Base-by-base conservation (phyloP, 129 eudicot genomes). In the Logfia minima region DNA sequence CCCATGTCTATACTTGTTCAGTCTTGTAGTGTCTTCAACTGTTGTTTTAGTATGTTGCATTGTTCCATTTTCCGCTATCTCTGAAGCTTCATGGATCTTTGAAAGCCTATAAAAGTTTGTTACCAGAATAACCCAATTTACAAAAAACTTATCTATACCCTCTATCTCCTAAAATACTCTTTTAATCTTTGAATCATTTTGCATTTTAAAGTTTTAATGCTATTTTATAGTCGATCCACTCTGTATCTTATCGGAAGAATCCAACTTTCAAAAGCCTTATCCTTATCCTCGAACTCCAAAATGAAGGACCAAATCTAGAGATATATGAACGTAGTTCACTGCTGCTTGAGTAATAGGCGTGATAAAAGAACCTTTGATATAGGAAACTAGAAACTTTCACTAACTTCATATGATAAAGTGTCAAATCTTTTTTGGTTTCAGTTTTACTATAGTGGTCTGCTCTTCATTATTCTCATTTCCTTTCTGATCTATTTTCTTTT, bases 11-110 rank as follows among this genome's bases (percentile, higher is more conserved):
- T 60, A 19, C 39, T 24, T 22, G 59, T 70, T 77, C 22, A 26
- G 55, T 70, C 56, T 67, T 76, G 22, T 63, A 29, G 41, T 61
- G 62, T 78, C 73, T 23, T 67, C 19, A 55, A 17, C 3, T 77
- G 52, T 48, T 63, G 31, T 67, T 48, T 8, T 17, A 22, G 43
- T 37, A 34, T 34, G 70, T 66, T 45, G 26, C 39, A 29, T 56
- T 67, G 13, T 67, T 58, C 68, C 2, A 6, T 69, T 56, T 78
- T 56, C 51, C 58, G 67, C 53, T 59, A 64, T 75, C 60, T 63
- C 60, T 29, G n/a, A 69, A 45, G 60, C 70, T 75, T 17, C 66
- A 51, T 35, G 24, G 55, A 35, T 67, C 43, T 16, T 67, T 68
- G 61, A 37, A 4, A 58, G 81, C 45, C 39, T 32, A 18, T 77